Base-by-base conservation (phyloP, 306 rosid species). In the Quercus parvula region DNA sequence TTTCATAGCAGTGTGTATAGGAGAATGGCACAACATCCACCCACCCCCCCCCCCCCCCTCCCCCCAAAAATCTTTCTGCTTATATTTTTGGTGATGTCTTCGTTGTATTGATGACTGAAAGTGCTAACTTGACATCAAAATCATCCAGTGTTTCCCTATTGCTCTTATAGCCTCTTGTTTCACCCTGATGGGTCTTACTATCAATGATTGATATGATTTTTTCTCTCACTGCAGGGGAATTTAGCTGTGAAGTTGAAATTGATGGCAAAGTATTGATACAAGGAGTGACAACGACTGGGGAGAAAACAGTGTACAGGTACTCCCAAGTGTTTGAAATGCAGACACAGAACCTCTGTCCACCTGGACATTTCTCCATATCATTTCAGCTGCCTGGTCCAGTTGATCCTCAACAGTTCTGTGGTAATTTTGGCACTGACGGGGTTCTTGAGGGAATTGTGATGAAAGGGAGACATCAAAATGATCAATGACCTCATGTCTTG, bases 311-410 rank as follows among this genome's bases (percentile, higher is more conserved):
- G 2, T 79, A 87, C 83, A 92, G 87, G 83, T 78, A 87, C 80
- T 89, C 93, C 17, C 91, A 89, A 62, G 86, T 85, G 76, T 94
- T 94, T 88, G 86, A 90, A 82, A 92, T 94, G 97, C 91, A 87
- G 70, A 84, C 92, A 7, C 90, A 76, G 10, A 94, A 92, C 79
- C 94, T 92, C 30, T 87, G 97, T 73, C 94, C 92, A 5, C 92
- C 97, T 2, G 97, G 97, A 14, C 81, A 89, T 77, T 91, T 92
- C 84, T 86, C 97, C 11, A 61, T 89, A 81, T 27, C 93, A 6
- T 88, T 94, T 87, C 89, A 84, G 91, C 88, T 92, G 66, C 94
- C 97, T 5, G 96, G 98, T 59, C 93, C 94, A 1, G 97, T 94
- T 78, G 89, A 91, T 86, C 87, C 83, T 27, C 86, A 81, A 49